These are phyloP conservation scores for Zanthoxylum bungeanum DNA, from an alignment of 345 rosid species.

Conservation along the genomic window DNA sequence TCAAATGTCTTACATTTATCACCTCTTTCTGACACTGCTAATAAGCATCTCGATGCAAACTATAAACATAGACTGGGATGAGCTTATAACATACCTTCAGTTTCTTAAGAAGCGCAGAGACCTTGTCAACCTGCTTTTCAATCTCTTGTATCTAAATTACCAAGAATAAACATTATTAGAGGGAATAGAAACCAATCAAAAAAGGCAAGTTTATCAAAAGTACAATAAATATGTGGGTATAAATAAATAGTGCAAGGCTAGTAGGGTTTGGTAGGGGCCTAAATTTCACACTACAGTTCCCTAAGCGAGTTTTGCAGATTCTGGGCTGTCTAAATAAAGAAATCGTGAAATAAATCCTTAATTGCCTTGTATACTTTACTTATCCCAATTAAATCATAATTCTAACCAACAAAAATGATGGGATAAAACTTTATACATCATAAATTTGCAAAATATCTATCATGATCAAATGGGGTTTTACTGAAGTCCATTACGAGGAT, in stretches of 20 bases:
- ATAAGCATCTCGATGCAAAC: not conserved
- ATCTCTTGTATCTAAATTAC: conserved; percentile 53
- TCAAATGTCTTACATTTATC: not conserved
- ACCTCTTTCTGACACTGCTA: not conserved
- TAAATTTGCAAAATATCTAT: not conserved
- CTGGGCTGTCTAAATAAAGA: not conserved
- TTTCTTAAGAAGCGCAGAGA: conserved; percentile 47
- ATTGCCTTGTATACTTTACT: not conserved
- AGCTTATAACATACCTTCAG: conserved; percentile 49
- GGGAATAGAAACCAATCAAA: not conserved
- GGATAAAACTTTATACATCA: not conserved
- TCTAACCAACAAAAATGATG: not conserved
- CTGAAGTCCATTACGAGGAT: not conserved
- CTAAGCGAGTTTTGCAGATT: not conserved
- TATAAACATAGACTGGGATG: not conserved
- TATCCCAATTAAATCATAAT: not conserved
- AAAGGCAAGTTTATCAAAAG: not conserved
- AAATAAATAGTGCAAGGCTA: not conserved
- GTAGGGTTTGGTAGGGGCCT: not conserved
- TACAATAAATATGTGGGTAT: not conserved
- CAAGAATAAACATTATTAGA: not conserved
- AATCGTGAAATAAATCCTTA: not conserved
- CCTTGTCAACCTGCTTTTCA: conserved; percentile 55
- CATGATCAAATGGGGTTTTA: not conserved
- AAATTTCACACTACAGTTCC: not conserved